Evolutionary conservation across 495 filamentous ascomycete species (phyloP), one percentile per base, ranked within the genome.

Genomic region (Lasiosphaeria ovina): DNA sequence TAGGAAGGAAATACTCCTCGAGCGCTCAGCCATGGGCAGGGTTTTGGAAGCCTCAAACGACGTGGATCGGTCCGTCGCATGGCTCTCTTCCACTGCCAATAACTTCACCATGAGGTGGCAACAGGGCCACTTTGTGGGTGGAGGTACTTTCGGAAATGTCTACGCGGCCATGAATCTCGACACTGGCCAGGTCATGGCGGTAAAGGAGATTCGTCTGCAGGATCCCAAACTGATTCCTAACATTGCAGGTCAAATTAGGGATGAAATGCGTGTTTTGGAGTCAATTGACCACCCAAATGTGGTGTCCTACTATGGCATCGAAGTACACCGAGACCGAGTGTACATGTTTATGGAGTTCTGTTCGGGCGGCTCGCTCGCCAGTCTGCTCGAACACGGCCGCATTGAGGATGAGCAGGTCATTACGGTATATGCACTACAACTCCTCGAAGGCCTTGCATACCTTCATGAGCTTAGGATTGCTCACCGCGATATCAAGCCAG

Each of bases 291-390:
- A 98, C 69, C 95, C 95, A 7, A 98, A 98, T 69, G 93, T 98
- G 49, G 94, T 98, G 6, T 92, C 91, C 6, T 98, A 98, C 74
- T 93, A 93, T 67, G 94, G 94, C 52, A 97, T 98, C 67, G 94
- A 98, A 72, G 94, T 97, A 3, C 94, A 98, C 73, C 85, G 94
- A 44, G 94, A 98, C 78, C 96, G 96, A 67, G 95, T 98, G 6
- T 98, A 98, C 75, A 95, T 98, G 64, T 98, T 98, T 75, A 98
- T 98, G 94, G 94, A 98, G 73, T 97, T 95, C 72, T 98, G 94
- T 67, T 93, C 90, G 3, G 93, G 95, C 35, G 94, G 94, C 16
- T 97, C 93, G 5, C 77, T 98, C n/a, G 92, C 94, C 48, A 86
- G 82, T 31, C 77, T 98, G 59, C 79, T 98, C 16, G 94, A 98